Evolutionary conservation across 2,329 filamentous ascomycete species (phyloP).

Genomic region (Parafenestella ontariensis): DNA sequence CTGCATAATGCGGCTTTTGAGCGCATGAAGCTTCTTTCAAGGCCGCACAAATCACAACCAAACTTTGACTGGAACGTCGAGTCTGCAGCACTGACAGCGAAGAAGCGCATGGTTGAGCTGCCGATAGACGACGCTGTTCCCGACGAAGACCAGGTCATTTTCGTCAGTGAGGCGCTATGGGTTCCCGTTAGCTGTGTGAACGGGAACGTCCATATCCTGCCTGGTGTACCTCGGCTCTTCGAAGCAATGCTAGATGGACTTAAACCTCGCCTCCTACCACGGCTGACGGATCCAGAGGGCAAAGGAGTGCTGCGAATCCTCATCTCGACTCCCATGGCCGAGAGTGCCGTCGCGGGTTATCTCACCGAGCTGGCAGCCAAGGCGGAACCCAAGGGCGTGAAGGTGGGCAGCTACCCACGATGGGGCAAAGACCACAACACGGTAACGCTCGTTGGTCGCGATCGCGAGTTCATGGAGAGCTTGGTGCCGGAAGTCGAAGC

Average conservation of each 20-base stretch:
- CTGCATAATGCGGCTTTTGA: slow-evolving; percentile 79
- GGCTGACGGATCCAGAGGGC: slow-evolving; percentile 78
- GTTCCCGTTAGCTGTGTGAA: slow-evolving; percentile 90
- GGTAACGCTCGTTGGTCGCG: slow-evolving; percentile 82
- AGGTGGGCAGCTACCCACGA: slow-evolving; percentile 93
- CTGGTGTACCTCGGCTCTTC: slow-evolving; percentile 87
- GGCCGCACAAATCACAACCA: slow-evolving; percentile 73
- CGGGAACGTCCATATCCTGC: slow-evolving; percentile 90
- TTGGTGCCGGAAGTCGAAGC: slow-evolving; percentile 78
- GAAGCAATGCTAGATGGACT: slow-evolving; percentile 78
- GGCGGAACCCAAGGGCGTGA: slow-evolving; percentile 78
- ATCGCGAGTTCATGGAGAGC: slow-evolving; percentile 78
- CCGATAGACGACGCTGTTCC: slow-evolving; percentile 74
- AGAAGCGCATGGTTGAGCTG: slow-evolving; percentile 88
- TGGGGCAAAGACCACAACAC: slow-evolving; percentile 90
- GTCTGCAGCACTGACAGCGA: slow-evolving; percentile 78
- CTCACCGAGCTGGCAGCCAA: slow-evolving; percentile 78
- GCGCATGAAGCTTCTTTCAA: slow-evolving; percentile 83
- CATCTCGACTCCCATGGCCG: slow-evolving; percentile 85
- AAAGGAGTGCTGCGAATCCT: slow-evolving; percentile 80
- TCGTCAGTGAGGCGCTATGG: slow-evolving; percentile 83
- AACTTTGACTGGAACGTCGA: slow-evolving; percentile 86
- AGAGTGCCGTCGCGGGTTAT: slow-evolving; percentile 84
- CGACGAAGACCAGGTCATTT: slow-evolving; percentile 75
- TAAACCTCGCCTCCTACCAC: slow-evolving; percentile 72